Base-by-base conservation (phyloP, 176 grass and related monocot species). In the Typha latifolia region DNA sequence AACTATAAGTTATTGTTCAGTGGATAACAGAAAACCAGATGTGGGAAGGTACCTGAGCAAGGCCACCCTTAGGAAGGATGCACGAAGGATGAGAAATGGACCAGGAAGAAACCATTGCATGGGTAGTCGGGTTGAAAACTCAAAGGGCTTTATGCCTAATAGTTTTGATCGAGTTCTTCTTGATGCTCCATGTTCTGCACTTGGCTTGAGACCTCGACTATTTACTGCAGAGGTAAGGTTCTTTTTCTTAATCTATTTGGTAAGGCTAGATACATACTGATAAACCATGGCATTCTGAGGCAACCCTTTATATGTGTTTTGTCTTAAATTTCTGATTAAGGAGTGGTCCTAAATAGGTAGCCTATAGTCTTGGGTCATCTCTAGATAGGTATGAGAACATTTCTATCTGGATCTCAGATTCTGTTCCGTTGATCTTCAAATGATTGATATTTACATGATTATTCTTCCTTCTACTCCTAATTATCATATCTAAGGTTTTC, bases 91-190 rank as follows among this genome's bases (percentile, higher is more conserved):
- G 82, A 96, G 76, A 84, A 97, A 97, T 72, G 93, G 93, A 61
- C 85, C 85, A 14, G 93, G 93, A 76, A 97, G 85, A 86, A 86
- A 77, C 86, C 87, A 97, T 71, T 78, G 64, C 69, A 82, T 79
- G 20, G 93, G 93, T 65, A 80, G 69, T 66, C 86, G 88, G 80
- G 93, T 85, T 77, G 81, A 82, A 82, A 72, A 82, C 48, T 97
- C 93, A 56, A 89, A 89, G 56, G 93, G 88, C 51, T 97, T 97
- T 69, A 32, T 52, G 49, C 93, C 93, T 23, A 80, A 91, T 69
- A 97, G 85, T 69, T 97, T 97, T 89, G 93, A 92, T 72, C 85
- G 88, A 75, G 93, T 97, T 83, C 86, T 97, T 72, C 93, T 97
- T 65, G 93, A 97, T 50, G 88, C 85, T 69, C 93, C 93, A 56